These are phyloP conservation scores for Xerocomus cyaneibrunnescens DNA, from an alignment of 1,284 basidiomycete genomes.

Conservation along the genomic window DNA sequence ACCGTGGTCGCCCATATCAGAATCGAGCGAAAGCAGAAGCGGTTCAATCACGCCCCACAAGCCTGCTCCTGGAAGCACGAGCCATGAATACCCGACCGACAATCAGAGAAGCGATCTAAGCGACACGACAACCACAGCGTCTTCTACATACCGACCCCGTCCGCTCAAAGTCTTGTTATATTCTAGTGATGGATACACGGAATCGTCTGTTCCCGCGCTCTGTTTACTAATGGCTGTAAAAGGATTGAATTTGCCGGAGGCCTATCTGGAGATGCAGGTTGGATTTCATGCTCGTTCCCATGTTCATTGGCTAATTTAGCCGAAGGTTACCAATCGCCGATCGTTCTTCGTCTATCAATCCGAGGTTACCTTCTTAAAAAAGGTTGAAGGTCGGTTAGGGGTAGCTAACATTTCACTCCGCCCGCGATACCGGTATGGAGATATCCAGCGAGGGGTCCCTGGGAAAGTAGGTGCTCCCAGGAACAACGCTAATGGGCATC, in stretches of 20 bases:
- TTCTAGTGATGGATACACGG: slow-evolving; percentile 86
- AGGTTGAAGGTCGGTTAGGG: slow-evolving; percentile 62
- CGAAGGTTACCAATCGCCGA: slow-evolving; percentile 60
- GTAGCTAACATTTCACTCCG: slow-evolving; percentile 26
- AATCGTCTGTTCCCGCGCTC: slow-evolving; percentile 87
- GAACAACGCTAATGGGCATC: slow-evolving; percentile 19
- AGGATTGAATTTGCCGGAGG: slow-evolving; percentile 75
- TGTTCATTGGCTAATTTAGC: background rate
- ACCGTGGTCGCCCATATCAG: slow-evolving; percentile 29
- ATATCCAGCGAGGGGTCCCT: slow-evolving; percentile 22
- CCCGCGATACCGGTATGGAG: slow-evolving; percentile 29
- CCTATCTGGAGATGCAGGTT: slow-evolving; percentile 81
- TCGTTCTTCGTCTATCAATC: slow-evolving; percentile 91
- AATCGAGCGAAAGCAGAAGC: slow-evolving; percentile 16
- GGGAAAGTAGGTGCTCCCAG: slow-evolving; percentile 22
- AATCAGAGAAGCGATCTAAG: slow-evolving; percentile 6
- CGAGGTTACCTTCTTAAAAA: slow-evolving; percentile 76
- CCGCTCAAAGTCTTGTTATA: slow-evolving; percentile 73
- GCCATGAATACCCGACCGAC: slow-evolving; percentile 18
- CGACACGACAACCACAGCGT: background rate
- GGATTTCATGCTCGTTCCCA: background rate
- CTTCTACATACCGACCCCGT: slow-evolving; percentile 39
- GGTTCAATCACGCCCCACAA: slow-evolving; percentile 16
- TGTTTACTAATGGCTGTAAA: slow-evolving; percentile 85
- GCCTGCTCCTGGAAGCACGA: slow-evolving; percentile 1